Percentiles rank a stretch among this genome's conserved stretches.
phyloP scores from a whole-genome alignment of 495 filamentous ascomycete genomes.

The Diplogelasinospora grovesii region DNA sequence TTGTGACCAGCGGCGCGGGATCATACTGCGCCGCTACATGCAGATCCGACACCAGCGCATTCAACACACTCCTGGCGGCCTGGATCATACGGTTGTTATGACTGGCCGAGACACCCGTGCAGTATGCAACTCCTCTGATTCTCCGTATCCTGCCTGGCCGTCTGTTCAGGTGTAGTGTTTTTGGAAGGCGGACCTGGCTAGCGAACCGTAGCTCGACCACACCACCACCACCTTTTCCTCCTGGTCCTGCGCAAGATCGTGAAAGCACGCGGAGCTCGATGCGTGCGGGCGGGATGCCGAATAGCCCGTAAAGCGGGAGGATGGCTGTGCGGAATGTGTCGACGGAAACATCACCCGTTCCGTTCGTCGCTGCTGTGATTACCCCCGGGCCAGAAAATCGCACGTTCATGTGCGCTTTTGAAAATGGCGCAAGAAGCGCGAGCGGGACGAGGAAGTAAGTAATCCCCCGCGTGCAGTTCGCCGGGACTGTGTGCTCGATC shows the following conservation, averaged over 20 bases:
- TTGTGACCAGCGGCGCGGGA: slow-evolving; percentile 67
- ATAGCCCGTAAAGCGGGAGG: slow-evolving; percentile 80
- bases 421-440: slow-evolving; percentile 87
- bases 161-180: slow-evolving; percentile 84
- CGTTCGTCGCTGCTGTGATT: slow-evolving; percentile 76
- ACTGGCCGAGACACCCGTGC: slow-evolving; percentile 77
- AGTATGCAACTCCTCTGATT: slow-evolving; percentile 88
- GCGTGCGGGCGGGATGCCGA: slow-evolving; percentile 72
- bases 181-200: slow-evolving; percentile 84
- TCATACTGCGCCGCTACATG: slow-evolving; percentile 65
- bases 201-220: slow-evolving; percentile 88
- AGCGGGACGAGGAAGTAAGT: slow-evolving; percentile 91
- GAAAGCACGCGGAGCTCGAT: slow-evolving; percentile 81
- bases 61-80: slow-evolving; percentile 77
- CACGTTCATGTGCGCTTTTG: slow-evolving; percentile 80
- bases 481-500: slow-evolving; percentile 70
- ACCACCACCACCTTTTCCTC: slow-evolving; percentile 75
- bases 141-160: slow-evolving; percentile 76
- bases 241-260: slow-evolving; percentile 65
- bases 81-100: slow-evolving; percentile 97
- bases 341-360: slow-evolving; percentile 71
- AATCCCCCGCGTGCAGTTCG: slow-evolving; percentile 66
- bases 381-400: slow-evolving; percentile 85
- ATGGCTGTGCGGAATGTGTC: slow-evolving; percentile 92
- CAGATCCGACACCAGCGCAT: slow-evolving; percentile 76